Base-by-base conservation (phyloP, 2,329 filamentous ascomycete genomes). In the Cryphonectria parasitica region DNA sequence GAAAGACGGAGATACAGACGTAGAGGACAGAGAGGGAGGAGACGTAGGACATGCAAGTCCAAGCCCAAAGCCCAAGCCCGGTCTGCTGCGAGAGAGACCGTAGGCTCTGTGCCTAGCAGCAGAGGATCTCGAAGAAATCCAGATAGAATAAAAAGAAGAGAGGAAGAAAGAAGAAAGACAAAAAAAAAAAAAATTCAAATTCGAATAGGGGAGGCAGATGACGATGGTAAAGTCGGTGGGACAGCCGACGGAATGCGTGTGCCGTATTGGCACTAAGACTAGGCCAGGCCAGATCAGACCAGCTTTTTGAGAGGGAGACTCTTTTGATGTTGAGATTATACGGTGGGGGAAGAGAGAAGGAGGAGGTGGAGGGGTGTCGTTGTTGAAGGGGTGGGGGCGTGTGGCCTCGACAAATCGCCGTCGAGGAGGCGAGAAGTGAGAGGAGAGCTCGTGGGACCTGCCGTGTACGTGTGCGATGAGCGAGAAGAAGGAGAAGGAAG, bases 81-180 rank as follows among this genome's bases (percentile, higher is more conserved):
- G 63, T 31, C 63, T 19, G 41, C 43, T 34, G 63, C 28, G 15
- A 39, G 58, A 49, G 31, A 61, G 58, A 58, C 28, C 58, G 66
- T 54, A 49, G 60, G 54, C 52, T 45, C 62, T 62, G 41, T 56
- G 69, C 69, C 69, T 66, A 54, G 67, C 54, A 71, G 64, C 70
- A 64, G 67, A 54, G 56, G 28, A 49, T 49, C 39, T 45, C 1
- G 62, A 25, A n/a, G 10, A 25, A 15, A 41, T 25, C n/a, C 25
- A n/a, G 19, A 13, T 0, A 22, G 13, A 31, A 25, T 8, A 19
- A 17, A 22, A 36, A 28, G 17, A 28, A 13, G 10, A 6, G 19
- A 13, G 4, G 15, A 7, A 25, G 2, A 64, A 25, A 15, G 1
- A 39, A 4, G 61, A 22, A 17, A 19, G n/a, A 25, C 3, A 11